Conservation (phyloP, 1,284 basidiomycete genomes). For the Inonotus obliquus region DNA sequence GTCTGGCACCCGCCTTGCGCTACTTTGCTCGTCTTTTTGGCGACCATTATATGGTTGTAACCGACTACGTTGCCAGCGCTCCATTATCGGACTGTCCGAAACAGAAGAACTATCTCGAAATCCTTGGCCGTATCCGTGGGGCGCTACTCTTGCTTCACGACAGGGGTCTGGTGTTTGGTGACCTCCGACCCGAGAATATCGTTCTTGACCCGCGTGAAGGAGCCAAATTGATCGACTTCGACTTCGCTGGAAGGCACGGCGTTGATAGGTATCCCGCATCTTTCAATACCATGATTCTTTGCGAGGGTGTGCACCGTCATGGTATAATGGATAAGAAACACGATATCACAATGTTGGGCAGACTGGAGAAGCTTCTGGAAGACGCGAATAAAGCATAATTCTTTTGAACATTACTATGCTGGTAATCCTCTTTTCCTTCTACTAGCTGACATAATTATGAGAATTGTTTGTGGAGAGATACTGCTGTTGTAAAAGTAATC, state of each 20-base stretch:
- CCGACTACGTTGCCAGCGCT: background rate
- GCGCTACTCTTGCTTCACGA: background rate
- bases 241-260: background rate
- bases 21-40: background rate
- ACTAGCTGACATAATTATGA: no score
- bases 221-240: background rate
- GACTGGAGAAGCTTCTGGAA: background rate
- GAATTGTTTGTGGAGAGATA: no score
- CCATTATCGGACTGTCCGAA: background rate
- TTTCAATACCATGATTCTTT: background rate
- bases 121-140: background rate
- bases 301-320: background rate
- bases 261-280: background rate
- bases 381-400: no score
- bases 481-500: no score
- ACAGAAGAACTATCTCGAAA: background rate
- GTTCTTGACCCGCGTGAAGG: background rate
- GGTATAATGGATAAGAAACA: background rate
- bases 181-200: background rate
- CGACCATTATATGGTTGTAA: background rate
- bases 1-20: background rate
- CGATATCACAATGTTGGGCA: background rate
- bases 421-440: no score
- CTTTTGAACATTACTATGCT: no score
- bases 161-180: background rate